phyloP scores from a whole-genome alignment of 805 yeast species.

The Tetrapisispora taiwanensis region DNA sequence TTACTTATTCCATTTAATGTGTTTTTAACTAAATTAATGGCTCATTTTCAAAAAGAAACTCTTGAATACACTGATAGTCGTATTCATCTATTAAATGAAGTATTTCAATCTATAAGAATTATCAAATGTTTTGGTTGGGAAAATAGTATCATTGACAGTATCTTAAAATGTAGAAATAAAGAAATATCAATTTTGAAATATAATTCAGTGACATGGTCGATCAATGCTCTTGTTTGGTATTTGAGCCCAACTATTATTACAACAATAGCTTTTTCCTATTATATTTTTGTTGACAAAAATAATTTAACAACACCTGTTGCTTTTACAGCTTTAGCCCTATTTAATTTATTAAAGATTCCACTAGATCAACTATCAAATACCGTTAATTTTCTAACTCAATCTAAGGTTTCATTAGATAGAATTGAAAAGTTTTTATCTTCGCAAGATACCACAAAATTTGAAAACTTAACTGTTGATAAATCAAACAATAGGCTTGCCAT shows the following conservation, averaged over 20 bases:
- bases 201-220: slow-evolving; percentile 59
- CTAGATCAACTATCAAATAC: slow-evolving; percentile 85
- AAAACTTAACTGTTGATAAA: slow-evolving; percentile 52
- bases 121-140: slow-evolving; percentile 97
- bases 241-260: slow-evolving; percentile 79
- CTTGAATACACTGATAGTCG: slow-evolving; percentile 79
- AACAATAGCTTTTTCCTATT: slow-evolving; percentile 69
- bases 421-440: slow-evolving; percentile 70
- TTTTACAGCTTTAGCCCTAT: slow-evolving; percentile 81
- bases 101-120: slow-evolving; percentile 82
- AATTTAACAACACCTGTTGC: slow-evolving; percentile 84
- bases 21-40: slow-evolving; percentile 50
- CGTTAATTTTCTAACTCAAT: slow-evolving; percentile 75
- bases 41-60: slow-evolving; percentile 57
- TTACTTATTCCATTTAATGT: slow-evolving; percentile 65
- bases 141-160: slow-evolving; percentile 61
- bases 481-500: slow-evolving; percentile 53
- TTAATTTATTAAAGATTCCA: slow-evolving; percentile 75
- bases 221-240: slow-evolving; percentile 62
- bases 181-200: slow-evolving; percentile 53
- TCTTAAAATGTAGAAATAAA: slow-evolving; percentile 59
- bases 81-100: slow-evolving; percentile 85
- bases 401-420: slow-evolving; percentile 88
- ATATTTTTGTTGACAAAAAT: slow-evolving; percentile 59
- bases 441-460: slow-evolving; percentile 77